Evolutionary conservation across 2,329 filamentous ascomycete species (phyloP).

Genomic region (Anthostomella pinea): DNA sequence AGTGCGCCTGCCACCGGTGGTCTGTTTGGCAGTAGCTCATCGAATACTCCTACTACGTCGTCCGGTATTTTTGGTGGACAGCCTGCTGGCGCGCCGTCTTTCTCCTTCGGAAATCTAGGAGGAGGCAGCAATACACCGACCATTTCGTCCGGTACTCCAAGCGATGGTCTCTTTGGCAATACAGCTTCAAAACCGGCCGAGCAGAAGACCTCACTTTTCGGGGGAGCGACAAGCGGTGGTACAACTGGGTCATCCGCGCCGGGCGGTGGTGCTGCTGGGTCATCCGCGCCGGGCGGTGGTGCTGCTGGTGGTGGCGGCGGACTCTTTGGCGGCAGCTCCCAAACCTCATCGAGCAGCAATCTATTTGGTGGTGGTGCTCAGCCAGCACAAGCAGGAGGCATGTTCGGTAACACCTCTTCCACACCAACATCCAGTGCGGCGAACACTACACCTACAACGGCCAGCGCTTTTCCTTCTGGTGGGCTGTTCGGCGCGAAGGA

Average conservation of each 20-base stretch:
- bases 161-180: slow-evolving; percentile 35
- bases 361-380: slow-evolving; percentile 31
- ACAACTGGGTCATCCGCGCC: slow-evolving; percentile 19
- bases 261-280: slow-evolving; percentile 15
- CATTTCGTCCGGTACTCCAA: slow-evolving; percentile 17
- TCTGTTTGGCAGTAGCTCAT: slow-evolving; percentile 34
- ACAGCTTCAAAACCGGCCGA: slow-evolving; percentile 30
- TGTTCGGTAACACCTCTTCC: slow-evolving; percentile 33
- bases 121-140: slow-evolving; percentile 20
- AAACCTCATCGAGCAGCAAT: slow-evolving; percentile 16
- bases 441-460: slow-evolving; percentile 23
- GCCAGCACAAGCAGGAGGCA: slow-evolving; percentile 25
- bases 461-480: slow-evolving; percentile 17
- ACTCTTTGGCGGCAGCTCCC: slow-evolving; percentile 26
- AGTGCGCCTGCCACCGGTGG: slow-evolving; percentile 33
- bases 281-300: slow-evolving; percentile 23
- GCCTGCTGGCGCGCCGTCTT: slow-evolving; percentile 30
- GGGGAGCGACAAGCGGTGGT: slow-evolving; percentile 18
- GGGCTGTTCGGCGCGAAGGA: slow-evolving; percentile 29
- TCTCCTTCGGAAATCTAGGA: slow-evolving; percentile 39
- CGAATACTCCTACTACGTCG: slow-evolving; percentile 20
- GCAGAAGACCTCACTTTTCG: slow-evolving; percentile 30
- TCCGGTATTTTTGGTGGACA: slow-evolving; percentile 14
- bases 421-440: slow-evolving; percentile 23
- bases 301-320: slow-evolving; percentile 9